These are phyloP conservation scores for Schizophyllum amplum DNA, from an alignment of 1,284 basidiomycete species.

Conservation along the genomic window DNA sequence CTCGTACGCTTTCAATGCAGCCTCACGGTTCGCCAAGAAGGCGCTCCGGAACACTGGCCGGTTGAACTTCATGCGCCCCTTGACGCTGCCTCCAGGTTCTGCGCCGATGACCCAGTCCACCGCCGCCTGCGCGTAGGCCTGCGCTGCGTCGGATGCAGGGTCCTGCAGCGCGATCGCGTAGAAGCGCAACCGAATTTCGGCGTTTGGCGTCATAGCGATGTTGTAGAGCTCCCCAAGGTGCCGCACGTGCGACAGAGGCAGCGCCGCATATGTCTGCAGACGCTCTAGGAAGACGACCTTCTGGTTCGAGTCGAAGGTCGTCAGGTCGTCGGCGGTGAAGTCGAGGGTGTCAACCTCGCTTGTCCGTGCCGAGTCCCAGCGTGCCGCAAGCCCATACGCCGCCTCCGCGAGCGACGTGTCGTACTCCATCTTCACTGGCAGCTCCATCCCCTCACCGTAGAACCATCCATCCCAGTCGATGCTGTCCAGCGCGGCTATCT, in stretches of 20 bases:
- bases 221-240: slow-evolving; percentile 51
- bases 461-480: slow-evolving; percentile 89
- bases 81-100: slow-evolving; percentile 49
- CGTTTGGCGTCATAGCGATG: slow-evolving; percentile 46
- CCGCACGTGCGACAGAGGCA: slow-evolving; percentile 47
- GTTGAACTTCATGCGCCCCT: slow-evolving; percentile 82
- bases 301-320: slow-evolving; percentile 59
- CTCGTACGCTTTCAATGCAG: slow-evolving; percentile 56
- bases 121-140: slow-evolving; percentile 40
- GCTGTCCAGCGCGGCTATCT: slow-evolving; percentile 60
- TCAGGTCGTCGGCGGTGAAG: slow-evolving; percentile 50
- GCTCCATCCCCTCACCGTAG: slow-evolving; percentile 70
- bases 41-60: slow-evolving; percentile 55
- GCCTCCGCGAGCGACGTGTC: slow-evolving; percentile 73
- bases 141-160: slow-evolving; percentile 38
- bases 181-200: slow-evolving; percentile 69
- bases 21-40: slow-evolving; percentile 44
- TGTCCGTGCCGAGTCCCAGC: slow-evolving; percentile 65
- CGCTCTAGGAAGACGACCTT: slow-evolving; percentile 76
- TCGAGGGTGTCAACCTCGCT: slow-evolving; percentile 35
- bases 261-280: slow-evolving; percentile 45
- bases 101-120: slow-evolving; percentile 64
- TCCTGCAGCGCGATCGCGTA: slow-evolving; percentile 56
- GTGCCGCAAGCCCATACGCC: slow-evolving; percentile 63
- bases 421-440: slow-evolving; percentile 80